phyloP scores from a whole-genome alignment of 208 protist species.

The Trypanosoma brucei region DNA sequence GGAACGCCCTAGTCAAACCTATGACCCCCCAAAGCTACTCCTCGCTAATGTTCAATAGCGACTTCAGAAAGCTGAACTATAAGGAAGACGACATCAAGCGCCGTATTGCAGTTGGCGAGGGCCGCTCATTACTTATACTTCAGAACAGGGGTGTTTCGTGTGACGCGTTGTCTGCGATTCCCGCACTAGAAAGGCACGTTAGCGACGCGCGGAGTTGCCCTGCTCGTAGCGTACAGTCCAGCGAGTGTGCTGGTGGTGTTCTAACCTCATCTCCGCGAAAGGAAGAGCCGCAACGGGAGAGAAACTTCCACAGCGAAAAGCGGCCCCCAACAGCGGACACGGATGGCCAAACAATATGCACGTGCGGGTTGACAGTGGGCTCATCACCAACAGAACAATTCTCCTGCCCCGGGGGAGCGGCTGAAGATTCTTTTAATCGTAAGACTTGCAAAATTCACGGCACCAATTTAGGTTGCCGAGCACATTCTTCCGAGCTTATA shows the following conservation, averaged over 20 bases:
- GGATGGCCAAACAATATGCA: background rate
- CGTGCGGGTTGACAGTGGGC: background rate
- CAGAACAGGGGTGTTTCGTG: background rate
- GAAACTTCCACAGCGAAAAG: too few species aligned
- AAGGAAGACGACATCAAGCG: background rate
- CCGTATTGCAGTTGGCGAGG: background rate
- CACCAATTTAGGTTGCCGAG: background rate
- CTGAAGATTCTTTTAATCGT: background rate
- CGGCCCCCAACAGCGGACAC: background rate
- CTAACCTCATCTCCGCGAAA: too few species aligned
- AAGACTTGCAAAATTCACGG: background rate
- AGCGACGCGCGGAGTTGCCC: too few species aligned
- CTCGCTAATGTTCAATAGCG: constrained; percentile 10
- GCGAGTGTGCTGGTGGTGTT: too few species aligned
- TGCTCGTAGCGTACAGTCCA: too few species aligned
- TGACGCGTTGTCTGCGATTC: background rate
- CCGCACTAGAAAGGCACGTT: too few species aligned
- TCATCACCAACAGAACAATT: background rate
- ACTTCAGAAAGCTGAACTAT: background rate
- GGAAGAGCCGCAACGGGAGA: too few species aligned
- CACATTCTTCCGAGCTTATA: background rate
- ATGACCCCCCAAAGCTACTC: constrained; percentile 58
- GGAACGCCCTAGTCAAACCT: constrained; percentile 31
- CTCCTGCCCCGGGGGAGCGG: too few species aligned
- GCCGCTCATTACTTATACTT: background rate